Base-by-base conservation (phyloP, 352 stramenopile genomes). In the Elongisporangium anandrum region DNA sequence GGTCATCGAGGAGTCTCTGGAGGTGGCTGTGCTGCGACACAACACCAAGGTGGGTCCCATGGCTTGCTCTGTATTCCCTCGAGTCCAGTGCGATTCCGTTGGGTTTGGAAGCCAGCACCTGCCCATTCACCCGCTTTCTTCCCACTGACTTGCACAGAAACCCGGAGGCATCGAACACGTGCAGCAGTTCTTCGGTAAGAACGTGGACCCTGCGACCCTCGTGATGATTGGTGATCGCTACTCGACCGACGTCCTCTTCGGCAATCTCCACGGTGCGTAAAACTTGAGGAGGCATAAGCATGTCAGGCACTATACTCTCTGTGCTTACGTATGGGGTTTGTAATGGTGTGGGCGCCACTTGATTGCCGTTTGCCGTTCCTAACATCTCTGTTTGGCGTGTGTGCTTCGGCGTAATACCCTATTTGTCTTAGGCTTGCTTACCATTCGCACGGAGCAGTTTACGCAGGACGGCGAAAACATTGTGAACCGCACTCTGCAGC, bases 181-280 rank as follows among this genome's bases (percentile, higher is more conserved):
- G 17, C 79, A 91, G 56, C 59, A 70, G 20, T 88, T 97, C 60
- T 98, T 98, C 70, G 68, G 52, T n/a, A 59, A 65, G 49, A n/a
- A 67, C 19, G 73, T 87, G 5, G 71, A 87, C n/a, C 78, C 79
- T 4, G 38, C 91, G 23, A 73, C 81, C 59, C 77, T 99, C 24
- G 93, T 98, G 56, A 97, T 99, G 77, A 89, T 99, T 52, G 97
- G 97, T 17, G 97, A 99, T 77, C 81, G 97, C 48, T 91, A 99
- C 61, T 92, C 98, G 51, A 99, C 96, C 0, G 97, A 99, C 77
- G 81, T 99, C 50, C 84, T 99, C 13, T 99, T 99, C 74, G 97
- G 96, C 23, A 99, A 99, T 68, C 72, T 98, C 1, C 81, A 98
- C 70, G 86, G 85, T 92, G 34, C 57, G 64, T 55, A 10, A 23